Evolutionary conservation across 1,284 basidiomycete genomes (phyloP).

Genomic region (Porodaedalea pini): DNA sequence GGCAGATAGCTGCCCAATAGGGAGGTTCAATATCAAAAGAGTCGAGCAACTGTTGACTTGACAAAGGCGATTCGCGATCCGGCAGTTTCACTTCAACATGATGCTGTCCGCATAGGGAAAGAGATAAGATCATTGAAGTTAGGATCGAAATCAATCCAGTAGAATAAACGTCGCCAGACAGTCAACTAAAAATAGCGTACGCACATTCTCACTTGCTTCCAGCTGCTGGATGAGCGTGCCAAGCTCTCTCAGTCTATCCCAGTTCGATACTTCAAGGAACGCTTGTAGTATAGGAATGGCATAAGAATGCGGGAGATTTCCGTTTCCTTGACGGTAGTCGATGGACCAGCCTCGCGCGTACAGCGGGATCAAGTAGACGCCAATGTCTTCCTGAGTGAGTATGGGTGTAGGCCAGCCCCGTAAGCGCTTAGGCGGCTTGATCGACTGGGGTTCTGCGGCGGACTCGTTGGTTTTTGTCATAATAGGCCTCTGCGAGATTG

Average conservation of each 20-base stretch:
- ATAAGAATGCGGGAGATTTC: neutral
- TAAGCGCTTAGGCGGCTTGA: neutral
- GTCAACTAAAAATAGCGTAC: neutral
- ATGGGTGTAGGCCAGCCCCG: constrained; percentile 25
- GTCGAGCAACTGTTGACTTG: constrained; percentile 11
- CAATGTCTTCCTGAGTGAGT: constrained; percentile 31
- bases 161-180: neutral
- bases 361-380: constrained; percentile 31
- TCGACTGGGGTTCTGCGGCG: too few relatives aligned
- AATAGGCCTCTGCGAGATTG: neutral
- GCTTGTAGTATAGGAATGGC: constrained; percentile 11
- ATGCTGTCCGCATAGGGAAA: constrained; percentile 7
- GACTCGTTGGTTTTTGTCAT: too few relatives aligned
- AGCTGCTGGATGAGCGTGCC: neutral
- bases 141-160: neutral
- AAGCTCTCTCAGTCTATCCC: neutral
- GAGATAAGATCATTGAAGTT: constrained; percentile 3
- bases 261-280: constrained; percentile 25
- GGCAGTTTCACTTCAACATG: constrained; percentile 5
- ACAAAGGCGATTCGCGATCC: constrained; percentile 26
- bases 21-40: constrained; percentile 16
- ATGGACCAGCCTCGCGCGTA: constrained; percentile 35
- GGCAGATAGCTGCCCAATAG: neutral
- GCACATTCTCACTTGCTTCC: constrained; percentile 18
- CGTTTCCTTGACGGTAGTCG: neutral